Evolutionary conservation across 106 monocot genomes (phyloP), one percentile per base, ranked within the genome.

Genomic region (Hemerocallis citrina): DNA sequence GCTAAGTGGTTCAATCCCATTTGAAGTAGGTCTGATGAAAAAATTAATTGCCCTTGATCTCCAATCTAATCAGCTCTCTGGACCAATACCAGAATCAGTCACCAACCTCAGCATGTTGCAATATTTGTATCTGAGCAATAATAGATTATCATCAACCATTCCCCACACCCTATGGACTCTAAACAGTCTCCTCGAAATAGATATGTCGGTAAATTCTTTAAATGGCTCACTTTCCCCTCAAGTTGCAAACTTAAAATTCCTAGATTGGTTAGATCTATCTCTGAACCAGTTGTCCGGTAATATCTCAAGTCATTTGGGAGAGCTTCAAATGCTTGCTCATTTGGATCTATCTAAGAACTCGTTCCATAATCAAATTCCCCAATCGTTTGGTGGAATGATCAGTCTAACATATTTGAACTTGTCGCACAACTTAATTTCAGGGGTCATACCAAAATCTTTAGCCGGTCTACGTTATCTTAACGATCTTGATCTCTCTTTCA

Each of bases 351-450:
- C 67, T 0, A 55, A 22, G 0, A 67, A 67, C 32, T 30, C 9
- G 29, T 55, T 67, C 31, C 7, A 56, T 12, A 56, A 56, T 31
- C 43, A 19, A 34, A 67, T 67, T 43, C 67, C 67, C n/a, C 36
- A 56, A 30, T 56, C 55, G 11, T 14, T 67, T 33, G 56, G 55
- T 13, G 31, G 52, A 21, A 32, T 67, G 17, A 30, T 67, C 7
- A 67, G 19, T 44, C 29, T 67, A 12, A 17, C 52, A n/a, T 16
- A 28, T n/a, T 16, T 67, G 40, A 54, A 67, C 14, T 52, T 67
- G 3, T 67, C 67, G 19, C 29, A 27, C 42, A 56, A 67, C 56
- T 19, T 22, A 12, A 12, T 67, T 6, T 67, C 67, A 6, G 67
- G 67, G 6, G 22, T 29, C 56, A 67, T 55, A 19, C 56, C 56